phyloP scores from a whole-genome alignment of 2,329 filamentous ascomycete genomes.

The Geosmithia morbida region DNA sequence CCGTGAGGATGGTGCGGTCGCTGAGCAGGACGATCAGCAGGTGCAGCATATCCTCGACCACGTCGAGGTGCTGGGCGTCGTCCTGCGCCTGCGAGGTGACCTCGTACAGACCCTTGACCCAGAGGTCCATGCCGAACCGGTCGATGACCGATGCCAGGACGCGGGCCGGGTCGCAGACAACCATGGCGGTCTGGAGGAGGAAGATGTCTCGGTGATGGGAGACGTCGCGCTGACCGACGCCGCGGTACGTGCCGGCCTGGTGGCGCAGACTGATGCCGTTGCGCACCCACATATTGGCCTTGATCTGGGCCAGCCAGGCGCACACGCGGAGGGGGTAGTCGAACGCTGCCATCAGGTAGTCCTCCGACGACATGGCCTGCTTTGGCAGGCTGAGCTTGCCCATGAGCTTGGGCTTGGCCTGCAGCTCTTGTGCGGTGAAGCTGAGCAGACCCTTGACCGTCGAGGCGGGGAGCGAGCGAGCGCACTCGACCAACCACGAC shows the following conservation, averaged over 20 bases:
- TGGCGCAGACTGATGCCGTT: conserved; percentile 94
- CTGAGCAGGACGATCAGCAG: conserved; percentile 82
- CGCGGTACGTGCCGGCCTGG: conserved; percentile 86
- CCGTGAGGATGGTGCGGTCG: conserved; percentile 69
- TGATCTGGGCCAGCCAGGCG: conserved; percentile 96
- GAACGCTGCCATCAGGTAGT: conserved; percentile 75
- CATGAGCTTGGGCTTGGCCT: conserved; percentile 48
- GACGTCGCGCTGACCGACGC: conserved; percentile 78
- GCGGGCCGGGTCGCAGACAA: conserved; percentile 68
- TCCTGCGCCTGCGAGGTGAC: conserved; percentile 63
- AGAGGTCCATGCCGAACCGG: conserved; percentile 75
- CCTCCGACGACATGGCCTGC: conserved; percentile 49
- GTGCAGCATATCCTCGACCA: conserved; percentile 92
- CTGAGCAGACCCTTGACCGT: conserved; percentile 54
- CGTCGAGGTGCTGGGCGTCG: conserved; percentile 75
- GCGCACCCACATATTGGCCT: conserved; percentile 95
- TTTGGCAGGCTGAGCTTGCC: conserved; percentile 41
- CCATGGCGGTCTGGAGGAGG: conserved; percentile 78
- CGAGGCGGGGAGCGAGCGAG: conserved; percentile 55
- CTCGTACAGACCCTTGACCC: conserved; percentile 74
- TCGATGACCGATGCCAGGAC: conserved; percentile 85
- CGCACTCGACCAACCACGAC: conserved; percentile 90
- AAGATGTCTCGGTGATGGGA: conserved; percentile 93
- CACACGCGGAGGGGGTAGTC: conserved; percentile 89
- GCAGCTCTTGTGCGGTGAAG: conserved; percentile 58